These are phyloP conservation scores for Yamadazyma olivae DNA, from an alignment of 805 yeast genomes.

Conservation along the genomic window DNA sequence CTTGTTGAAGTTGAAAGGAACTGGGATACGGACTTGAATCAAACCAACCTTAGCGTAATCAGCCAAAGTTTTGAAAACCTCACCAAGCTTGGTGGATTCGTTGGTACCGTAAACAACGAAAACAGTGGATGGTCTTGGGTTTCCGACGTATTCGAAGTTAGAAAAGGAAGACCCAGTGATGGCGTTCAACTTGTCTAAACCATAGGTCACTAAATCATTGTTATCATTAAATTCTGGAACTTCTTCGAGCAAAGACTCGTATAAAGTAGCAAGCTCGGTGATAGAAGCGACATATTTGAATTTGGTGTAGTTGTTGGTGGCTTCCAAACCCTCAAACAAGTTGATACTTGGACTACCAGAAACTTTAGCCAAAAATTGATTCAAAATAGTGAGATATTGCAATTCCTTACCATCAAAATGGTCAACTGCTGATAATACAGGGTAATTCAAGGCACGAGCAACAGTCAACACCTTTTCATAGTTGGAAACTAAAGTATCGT, in stretches of 20 bases:
- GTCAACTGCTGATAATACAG: slow-evolving; percentile 67
- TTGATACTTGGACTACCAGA: slow-evolving; percentile 59
- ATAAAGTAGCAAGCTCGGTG: slow-evolving; percentile 38
- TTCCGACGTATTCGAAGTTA: slow-evolving; percentile 72
- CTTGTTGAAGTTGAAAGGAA: slow-evolving; percentile 68
- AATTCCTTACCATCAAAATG: slow-evolving; percentile 49
- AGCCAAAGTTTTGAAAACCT: slow-evolving; percentile 33
- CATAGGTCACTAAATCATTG: slow-evolving; percentile 39
- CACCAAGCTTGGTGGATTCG: slow-evolving; percentile 55
- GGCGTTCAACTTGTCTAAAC: slow-evolving; percentile 49
- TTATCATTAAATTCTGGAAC: slow-evolving; percentile 16
- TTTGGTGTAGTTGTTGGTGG: slow-evolving; percentile 48
- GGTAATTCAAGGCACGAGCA: slow-evolving; percentile 61
- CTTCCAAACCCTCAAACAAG: slow-evolving; percentile 78
- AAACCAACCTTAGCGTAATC: slow-evolving; percentile 54
- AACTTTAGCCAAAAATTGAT: slow-evolving; percentile 54
- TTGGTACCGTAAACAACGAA: slow-evolving; percentile 77
- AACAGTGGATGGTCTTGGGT: slow-evolving; percentile 60
- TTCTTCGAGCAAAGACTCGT: slow-evolving; percentile 27
- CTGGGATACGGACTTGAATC: slow-evolving; percentile 69
- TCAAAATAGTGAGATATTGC: slow-evolving; percentile 63
- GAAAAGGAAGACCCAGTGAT: slow-evolving; percentile 52
- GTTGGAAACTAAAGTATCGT: slow-evolving; percentile 57
- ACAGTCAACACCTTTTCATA: slow-evolving; percentile 57
- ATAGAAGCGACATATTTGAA: slow-evolving; percentile 43